Percentiles rank a stretch among this genome's conserved stretches.
phyloP scores from a whole-genome alignment of 176 grass and related monocot species.

The Bolboschoenus planiculmis region DNA sequence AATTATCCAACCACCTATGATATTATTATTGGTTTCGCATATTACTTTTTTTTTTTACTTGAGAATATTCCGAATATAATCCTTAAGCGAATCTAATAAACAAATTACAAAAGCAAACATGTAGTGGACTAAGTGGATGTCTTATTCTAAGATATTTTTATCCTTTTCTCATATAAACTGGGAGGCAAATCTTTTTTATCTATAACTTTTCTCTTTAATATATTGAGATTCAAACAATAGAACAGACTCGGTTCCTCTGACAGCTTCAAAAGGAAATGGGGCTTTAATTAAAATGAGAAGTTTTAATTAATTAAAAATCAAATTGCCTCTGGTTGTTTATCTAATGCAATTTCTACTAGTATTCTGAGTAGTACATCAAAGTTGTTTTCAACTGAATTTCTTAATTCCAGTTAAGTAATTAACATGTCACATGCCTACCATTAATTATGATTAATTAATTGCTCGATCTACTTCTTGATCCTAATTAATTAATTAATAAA shows the following conservation, averaged over 20 bases:
- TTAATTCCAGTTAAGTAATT: neutral
- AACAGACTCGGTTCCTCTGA: neutral
- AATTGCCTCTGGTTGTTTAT: neutral
- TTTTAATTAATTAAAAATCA: neutral
- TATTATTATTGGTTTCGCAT: neutral
- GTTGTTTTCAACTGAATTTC: neutral
- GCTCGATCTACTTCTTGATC: neutral
- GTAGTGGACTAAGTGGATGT: neutral
- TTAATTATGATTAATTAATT: neutral
- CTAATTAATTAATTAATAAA: conserved; percentile 2
- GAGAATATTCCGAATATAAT: neutral
- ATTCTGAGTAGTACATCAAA: neutral
- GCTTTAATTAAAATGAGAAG: neutral
- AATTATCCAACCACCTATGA: neutral
- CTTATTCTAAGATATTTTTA: neutral
- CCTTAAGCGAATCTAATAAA: neutral
- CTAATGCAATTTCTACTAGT: neutral
- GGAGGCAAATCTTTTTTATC: neutral
- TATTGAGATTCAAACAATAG: neutral
- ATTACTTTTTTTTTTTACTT: neutral
- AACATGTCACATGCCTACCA: neutral
- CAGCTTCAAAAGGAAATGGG: neutral
- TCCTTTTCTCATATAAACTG: neutral
- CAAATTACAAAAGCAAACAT: neutral
- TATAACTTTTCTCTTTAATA: neutral